These are phyloP conservation scores for Taphrina communis DNA, from an alignment of 1,139 yeast genomes.

Conservation along the genomic window DNA sequence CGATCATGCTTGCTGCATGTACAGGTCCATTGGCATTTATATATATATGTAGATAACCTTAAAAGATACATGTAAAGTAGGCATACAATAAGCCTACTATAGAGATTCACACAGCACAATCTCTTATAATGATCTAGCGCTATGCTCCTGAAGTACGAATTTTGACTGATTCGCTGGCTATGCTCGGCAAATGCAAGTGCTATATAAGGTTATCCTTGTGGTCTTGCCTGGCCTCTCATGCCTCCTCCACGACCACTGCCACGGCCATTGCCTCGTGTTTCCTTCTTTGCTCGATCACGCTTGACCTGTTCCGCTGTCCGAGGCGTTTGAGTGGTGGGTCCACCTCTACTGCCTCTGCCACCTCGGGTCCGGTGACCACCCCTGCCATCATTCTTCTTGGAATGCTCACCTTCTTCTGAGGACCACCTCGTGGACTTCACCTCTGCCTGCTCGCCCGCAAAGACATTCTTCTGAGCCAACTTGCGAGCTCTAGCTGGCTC, in stretches of 20 bases:
- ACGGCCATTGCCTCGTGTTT: conserved; percentile 18
- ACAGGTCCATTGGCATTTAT: no score
- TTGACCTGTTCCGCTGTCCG: conserved; percentile 24
- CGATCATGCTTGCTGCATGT: no score
- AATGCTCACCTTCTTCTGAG: not conserved
- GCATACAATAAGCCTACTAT: no score
- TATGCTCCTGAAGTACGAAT: no score
- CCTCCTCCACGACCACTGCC: conserved; percentile 17
- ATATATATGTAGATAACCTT: no score
- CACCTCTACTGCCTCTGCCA: conserved; percentile 7
- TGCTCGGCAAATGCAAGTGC: no score
- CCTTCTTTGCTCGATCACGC: conserved; percentile 29
- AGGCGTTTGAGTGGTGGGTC: not conserved
- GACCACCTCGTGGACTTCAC: conserved; percentile 16
- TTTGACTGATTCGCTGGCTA: no score
- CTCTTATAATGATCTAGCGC: no score
- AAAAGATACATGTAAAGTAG: no score
- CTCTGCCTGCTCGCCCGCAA: conserved; percentile 13
- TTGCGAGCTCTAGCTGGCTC: conserved; percentile 57
- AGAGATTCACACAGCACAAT: no score
- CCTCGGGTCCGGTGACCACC: conserved; percentile 11
- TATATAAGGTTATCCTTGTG: conserved; percentile 3
- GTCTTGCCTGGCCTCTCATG: conserved; percentile 24
- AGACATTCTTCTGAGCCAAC: conserved; percentile 14
- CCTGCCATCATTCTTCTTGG: not conserved